A percentile compares a stretch with the other conserved stretches of the same genome.
phyloP scores from a whole-genome alignment of 306 rosid genomes.

The Cicer cuneatum region DNA sequence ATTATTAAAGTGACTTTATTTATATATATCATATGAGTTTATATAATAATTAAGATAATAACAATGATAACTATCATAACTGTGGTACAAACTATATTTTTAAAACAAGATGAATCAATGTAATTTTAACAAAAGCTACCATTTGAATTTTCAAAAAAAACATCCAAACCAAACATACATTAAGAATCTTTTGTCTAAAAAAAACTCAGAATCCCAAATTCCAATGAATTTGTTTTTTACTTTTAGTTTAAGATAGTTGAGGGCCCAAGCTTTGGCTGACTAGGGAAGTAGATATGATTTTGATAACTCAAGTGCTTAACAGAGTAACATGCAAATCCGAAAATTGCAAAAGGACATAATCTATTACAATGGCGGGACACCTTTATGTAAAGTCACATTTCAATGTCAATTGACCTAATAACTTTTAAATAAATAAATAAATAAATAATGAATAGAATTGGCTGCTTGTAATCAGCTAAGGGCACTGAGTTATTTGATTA shows the following conservation, averaged over 20 bases:
- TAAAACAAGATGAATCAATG: too few relatives aligned
- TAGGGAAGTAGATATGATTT: conserved; percentile 24
- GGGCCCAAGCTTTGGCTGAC: conserved; percentile 25
- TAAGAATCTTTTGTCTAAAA: too few relatives aligned
- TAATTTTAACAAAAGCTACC: too few relatives aligned
- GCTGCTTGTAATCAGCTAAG: conserved; percentile 43
- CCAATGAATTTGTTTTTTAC: conserved; percentile 11
- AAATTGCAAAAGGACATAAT: conserved; percentile 46
- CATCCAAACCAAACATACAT: too few relatives aligned
- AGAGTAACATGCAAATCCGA: conserved; percentile 36
- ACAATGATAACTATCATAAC: too few relatives aligned
- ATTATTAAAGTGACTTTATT: too few relatives aligned
- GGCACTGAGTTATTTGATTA: conserved; percentile 1
- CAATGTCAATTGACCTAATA: conserved; percentile 42
- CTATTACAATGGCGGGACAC: conserved; percentile 50
- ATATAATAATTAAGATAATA: too few relatives aligned
- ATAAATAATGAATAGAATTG: conserved; percentile 37
- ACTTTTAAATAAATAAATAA: not conserved
- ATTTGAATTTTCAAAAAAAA: too few relatives aligned
- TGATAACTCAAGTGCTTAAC: conserved; percentile 38
- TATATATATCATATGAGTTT: too few relatives aligned
- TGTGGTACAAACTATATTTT: too few relatives aligned
- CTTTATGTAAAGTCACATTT: conserved; percentile 47
- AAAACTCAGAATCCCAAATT: conserved; percentile 11
- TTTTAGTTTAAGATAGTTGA: conserved; percentile 10